Evolutionary conservation across 2,329 filamentous ascomycete species (phyloP), one percentile per base, ranked within the genome.

Genomic region (Harringtonia lauricola): DNA sequence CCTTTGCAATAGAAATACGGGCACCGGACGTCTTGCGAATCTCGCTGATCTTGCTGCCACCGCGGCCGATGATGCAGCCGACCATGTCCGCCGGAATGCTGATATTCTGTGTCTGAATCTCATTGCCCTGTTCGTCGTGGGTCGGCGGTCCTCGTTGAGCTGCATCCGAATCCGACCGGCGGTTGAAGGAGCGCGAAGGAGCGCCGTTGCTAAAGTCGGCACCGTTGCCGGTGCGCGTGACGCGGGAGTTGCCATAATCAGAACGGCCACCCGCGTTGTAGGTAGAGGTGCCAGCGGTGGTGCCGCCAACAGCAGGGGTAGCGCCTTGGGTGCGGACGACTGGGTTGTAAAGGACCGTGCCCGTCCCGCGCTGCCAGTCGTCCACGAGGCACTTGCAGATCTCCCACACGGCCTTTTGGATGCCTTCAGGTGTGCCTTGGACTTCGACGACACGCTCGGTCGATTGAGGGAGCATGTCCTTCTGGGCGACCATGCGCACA

Each of bases 41-140:
- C 68, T 98, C 92, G 63, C 87, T 95, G 60, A 98, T 98, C 77
- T 98, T 98, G 71, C 78, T 89, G 52, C 92, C 92, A 43, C 76
- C 87, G 52, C 89, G 84, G 53, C 92, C 92, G 61, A 98, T 98
- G 68, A 98, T 98, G 68, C 92, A 98, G 54, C 92, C 92, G 63
- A 98, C 92, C 92, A 98, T 98, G 70, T 98, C 92, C 39, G 92
- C 89, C 22, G 92, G 92, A 57, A 98, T 98, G 72, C 88, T 95
- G 67, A 98, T 98, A 69, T 98, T 98, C 61, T 98, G 92, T 2
- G 92, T 98, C 65, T 95, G 90, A 49, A 96, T 85, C 64, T 95
- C 90, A 62, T 96, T 92, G 50, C 92, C 92, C 52, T 96, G 94
- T 66, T 96, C 90, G 50, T 92, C 89, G 58, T 94, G 86, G 36